Base-by-base conservation (phyloP, 805 yeast genomes). In the Schwanniomyces sp. region DNA sequence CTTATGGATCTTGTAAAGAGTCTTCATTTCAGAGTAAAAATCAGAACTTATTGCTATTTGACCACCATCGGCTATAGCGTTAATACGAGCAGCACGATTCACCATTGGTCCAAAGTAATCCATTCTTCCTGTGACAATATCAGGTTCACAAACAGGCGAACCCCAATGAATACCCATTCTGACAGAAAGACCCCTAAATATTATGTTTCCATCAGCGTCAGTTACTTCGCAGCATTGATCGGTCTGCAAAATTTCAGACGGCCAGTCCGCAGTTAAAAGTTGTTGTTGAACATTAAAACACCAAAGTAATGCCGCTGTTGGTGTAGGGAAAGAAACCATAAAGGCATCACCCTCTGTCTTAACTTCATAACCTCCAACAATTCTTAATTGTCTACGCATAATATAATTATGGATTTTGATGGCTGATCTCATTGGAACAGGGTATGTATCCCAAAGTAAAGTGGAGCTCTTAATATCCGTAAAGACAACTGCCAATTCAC, bases 131-230 rank as follows among this genome's bases (percentile, higher is more conserved):
- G 99, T 94, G 45, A 91, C 91, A 50, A 92, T 86, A 71, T 94
- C 99, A 7, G 86, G 80, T 65, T 94, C 99, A 59, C 96, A 89
- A 37, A 92, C 97, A 0, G 99, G 98, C 1, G 86, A 77, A 52
- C 99, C 99, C 96, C 98, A 94, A 66, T 94, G 98, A 37, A 90
- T 81, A 51, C 99, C 99, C 98, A 94, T 94, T 61, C 99, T 80
- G 8, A 94, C 99, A 0, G 96, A 87, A 39, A 94, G 70, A 2
- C 99, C 99, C 48, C 94, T 75, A 68, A 85, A 94, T 8, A 94
- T 79, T 3, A 82, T 63, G 32, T 74, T 75, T 3, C 76, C 80
- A 1, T 78, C 75, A 8, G 78, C 67, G 64, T 90, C 97, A 21
- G 82, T 75, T 4, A 91, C 79, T 53, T 88, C 88, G 54, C 86